Conservation (phyloP, 768 basidiomycete genomes). For the Agaricus blazei region DNA sequence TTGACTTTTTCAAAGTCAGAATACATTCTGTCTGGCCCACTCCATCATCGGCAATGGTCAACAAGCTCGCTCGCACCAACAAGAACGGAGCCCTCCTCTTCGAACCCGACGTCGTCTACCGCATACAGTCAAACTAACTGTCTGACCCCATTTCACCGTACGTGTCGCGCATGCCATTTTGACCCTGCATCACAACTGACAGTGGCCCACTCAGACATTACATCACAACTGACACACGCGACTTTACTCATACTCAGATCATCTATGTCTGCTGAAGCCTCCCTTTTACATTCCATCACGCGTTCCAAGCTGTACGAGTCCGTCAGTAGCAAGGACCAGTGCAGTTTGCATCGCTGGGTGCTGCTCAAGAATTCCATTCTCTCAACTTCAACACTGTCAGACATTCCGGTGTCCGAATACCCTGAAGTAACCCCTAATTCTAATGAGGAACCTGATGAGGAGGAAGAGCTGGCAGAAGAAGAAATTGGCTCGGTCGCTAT, state of each 20-base stretch:
- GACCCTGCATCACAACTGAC: background rate
- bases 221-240: conserved; percentile 9
- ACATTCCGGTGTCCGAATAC: conserved; percentile 27
- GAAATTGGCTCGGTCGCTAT: conserved; percentile 45
- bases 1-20: conserved; percentile 15
- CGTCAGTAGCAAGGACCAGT: conserved; percentile 55
- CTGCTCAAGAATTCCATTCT: conserved; percentile 81
- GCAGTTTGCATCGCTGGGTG: conserved; percentile 83
- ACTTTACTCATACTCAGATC: conserved; percentile 11
- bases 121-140: conserved; percentile 59
- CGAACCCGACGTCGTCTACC: conserved; percentile 83
- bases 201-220: conserved; percentile 11
- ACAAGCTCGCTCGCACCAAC: conserved; percentile 74
- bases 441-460: conserved; percentile 37
- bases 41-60: conserved; percentile 61
- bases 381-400: conserved; percentile 34
- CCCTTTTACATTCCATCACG: conserved; percentile 57
- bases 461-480: conserved; percentile 40
- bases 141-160: conserved; percentile 17
- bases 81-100: conserved; percentile 86
- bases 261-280: conserved; percentile 43
- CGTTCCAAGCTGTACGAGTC: conserved; percentile 71
- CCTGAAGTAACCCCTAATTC: conserved; percentile 23
- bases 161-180: conserved; percentile 8
- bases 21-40: conserved; percentile 34